phyloP scores from a whole-genome alignment of 139 green algal species.

The Asterochloris erici region DNA sequence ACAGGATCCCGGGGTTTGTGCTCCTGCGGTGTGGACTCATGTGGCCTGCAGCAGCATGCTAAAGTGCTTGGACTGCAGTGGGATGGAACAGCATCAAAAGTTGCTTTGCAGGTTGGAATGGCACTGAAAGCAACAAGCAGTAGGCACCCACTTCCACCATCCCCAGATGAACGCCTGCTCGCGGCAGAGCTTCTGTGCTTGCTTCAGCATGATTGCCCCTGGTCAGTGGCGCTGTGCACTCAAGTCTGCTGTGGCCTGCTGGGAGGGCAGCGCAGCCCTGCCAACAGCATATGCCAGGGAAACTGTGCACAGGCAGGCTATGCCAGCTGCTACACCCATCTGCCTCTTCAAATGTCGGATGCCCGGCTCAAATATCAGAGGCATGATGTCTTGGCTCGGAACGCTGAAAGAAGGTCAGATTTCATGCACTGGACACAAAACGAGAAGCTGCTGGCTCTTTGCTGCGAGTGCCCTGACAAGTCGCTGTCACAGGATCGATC shows the following conservation, averaged over 20 bases:
- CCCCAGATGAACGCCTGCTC: background rate
- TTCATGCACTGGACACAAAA: no score
- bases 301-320: background rate
- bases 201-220: background rate
- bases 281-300: background rate
- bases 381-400: background rate
- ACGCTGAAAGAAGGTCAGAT: no score
- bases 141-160: background rate
- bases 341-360: background rate
- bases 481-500: no score
- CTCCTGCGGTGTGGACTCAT: background rate
- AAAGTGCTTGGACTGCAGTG: background rate
- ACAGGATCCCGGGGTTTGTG: background rate
- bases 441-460: no score
- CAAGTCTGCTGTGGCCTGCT: background rate
- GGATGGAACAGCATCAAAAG: background rate
- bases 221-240: background rate
- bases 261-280: background rate
- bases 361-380: conserved; percentile 3
- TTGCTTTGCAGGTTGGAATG: background rate
- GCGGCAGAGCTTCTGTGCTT: background rate
- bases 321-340: conserved; percentile 1
- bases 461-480: no score
- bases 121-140: background rate
- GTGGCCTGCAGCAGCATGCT: background rate